Base-by-base conservation (phyloP, 768 basidiomycete species). In the Mycena venus region DNA sequence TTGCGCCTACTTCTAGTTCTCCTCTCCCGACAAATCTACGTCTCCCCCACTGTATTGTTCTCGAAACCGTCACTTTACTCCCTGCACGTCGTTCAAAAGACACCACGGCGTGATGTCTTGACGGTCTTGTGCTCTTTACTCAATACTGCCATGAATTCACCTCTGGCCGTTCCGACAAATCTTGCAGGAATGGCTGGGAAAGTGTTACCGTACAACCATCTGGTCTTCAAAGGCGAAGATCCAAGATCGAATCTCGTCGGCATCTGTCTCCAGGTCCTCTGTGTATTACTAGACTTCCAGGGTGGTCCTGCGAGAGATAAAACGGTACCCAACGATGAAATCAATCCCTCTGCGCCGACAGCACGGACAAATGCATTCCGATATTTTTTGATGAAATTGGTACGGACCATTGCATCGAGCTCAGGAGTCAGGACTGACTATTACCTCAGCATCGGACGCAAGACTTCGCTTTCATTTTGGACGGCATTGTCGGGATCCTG, bases 81-180 rank as follows among this genome's bases (percentile, higher is more conserved):
- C 21, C 88, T 94, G 10, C 90, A 96, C 80, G 87, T 96, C 58
- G 93, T 94, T 12, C 94, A 96, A 82, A 87, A 92, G 82, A 90
- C 91, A 65, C 88, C 93, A 72, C 89, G 96, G 68, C 90, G 94
- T 51, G 90, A 97, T 78, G 93, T 97, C n/a, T 88, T 99, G 68
- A 97, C 97, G 4, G 85, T 99, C 31, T 85, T 99, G 10, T 99
- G 98, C 83, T 99, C 97, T 5, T 85, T 98, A 55, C 86, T 99
- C 72, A 99, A 99, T 81, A 98, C 96, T 12, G 91, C 92, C 67
- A 90, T 95, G 89, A 95, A 93, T 82, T 90, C 93, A 0, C 83
- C 91, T 40, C 86, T 86, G 36, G 82, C 86, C 27, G 88, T 83
- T 55, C 84, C 84, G 51, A 89, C 86, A 56, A 88, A 88, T 23